These are phyloP conservation scores for Syzygium oleosum DNA, from an alignment of 345 rosid genomes.

Conservation along the genomic window DNA sequence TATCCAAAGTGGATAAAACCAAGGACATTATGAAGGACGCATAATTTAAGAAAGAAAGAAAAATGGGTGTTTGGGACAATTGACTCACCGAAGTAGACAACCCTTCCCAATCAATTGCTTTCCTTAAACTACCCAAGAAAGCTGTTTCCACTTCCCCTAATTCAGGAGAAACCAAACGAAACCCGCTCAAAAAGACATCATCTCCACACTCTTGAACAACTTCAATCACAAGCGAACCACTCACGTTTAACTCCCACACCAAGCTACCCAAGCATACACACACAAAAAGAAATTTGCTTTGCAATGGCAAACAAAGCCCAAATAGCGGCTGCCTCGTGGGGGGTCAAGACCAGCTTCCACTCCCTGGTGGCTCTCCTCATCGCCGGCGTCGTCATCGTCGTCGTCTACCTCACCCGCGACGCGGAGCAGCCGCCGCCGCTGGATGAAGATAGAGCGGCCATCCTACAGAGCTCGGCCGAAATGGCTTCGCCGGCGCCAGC, in stretches of 20 bases:
- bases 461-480: not conserved
- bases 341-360: conserved; percentile 29
- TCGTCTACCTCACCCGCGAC: conserved; percentile 32
- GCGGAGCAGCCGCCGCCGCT: not conserved
- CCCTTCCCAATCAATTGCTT: conserved; percentile 2
- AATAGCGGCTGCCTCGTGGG: not conserved
- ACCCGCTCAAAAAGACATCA: not conserved
- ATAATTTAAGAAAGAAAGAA: not conserved
- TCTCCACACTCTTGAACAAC: not conserved
- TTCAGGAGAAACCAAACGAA: not conserved
- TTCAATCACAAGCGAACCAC: not conserved
- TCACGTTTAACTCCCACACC: not conserved
- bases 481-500: not conserved
- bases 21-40: not conserved
- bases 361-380: conserved; percentile 50
- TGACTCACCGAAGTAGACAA: not conserved
- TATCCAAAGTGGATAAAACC: not conserved
- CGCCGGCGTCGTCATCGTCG: conserved; percentile 26
- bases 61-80: not conserved
- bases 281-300: not conserved
- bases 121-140: conserved; percentile 4
- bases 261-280: not conserved
- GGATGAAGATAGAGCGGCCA: not conserved
- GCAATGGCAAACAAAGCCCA: not conserved
- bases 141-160: not conserved